These are phyloP conservation scores for Chloropicon primus DNA, from an alignment of 139 green algal species.

Conservation along the genomic window DNA sequence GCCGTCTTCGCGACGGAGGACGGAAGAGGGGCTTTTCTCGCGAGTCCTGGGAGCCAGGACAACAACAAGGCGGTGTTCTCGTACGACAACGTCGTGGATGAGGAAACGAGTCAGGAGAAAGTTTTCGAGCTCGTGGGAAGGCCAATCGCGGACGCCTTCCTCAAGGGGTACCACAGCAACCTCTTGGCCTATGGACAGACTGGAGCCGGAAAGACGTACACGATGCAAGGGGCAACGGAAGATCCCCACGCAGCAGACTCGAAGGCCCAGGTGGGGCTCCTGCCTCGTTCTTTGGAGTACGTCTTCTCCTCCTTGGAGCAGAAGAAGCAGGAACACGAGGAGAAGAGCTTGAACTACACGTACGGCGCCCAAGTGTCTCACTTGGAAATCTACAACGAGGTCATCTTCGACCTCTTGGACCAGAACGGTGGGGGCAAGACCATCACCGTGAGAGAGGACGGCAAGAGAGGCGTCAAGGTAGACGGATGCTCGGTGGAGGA, in stretches of 20 bases:
- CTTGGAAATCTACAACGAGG: slow-evolving; percentile 95
- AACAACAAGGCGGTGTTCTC: not conserved
- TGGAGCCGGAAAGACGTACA: slow-evolving; percentile 63
- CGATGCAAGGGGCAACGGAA: slow-evolving; percentile 42
- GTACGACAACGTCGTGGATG: not conserved
- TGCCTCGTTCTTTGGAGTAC: not conserved
- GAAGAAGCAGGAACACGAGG: slow-evolving; percentile 24
- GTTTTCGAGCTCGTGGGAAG: not conserved
- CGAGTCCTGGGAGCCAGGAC: not conserved
- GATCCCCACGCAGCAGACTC: too few relatives aligned
- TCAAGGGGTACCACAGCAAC: not conserved
- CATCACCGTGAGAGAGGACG: not conserved
- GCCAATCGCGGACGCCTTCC: not conserved
- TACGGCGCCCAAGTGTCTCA: not conserved
- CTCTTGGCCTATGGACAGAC: slow-evolving; percentile 29
- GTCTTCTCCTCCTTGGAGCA: not conserved
- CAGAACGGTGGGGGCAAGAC: not conserved
- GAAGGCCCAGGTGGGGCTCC: not conserved
- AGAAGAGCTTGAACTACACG: not conserved
- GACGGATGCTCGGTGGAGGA: not conserved
- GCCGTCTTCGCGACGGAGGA: not conserved
- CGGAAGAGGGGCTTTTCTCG: not conserved
- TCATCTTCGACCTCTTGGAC: slow-evolving; percentile 60
- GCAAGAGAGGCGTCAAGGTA: not conserved
- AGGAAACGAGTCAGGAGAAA: not conserved